Evolutionary conservation across 495 filamentous ascomycete species (phyloP).

Genomic region (Trypethelium eluteriae): DNA sequence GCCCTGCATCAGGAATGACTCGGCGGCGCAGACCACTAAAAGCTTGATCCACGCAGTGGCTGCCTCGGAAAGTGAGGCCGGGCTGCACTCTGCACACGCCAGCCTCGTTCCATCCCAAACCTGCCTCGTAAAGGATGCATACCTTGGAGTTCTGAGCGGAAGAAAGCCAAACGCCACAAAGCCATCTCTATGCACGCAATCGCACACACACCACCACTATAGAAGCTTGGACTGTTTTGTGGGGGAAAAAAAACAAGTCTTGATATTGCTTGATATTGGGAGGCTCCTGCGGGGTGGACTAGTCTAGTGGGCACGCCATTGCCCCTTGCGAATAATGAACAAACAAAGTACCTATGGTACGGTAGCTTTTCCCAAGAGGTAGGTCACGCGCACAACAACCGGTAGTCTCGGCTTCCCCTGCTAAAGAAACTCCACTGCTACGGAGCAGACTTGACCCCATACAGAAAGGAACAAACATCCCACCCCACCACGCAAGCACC

Average conservation of each 20-base stretch:
- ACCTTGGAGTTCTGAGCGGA: not conserved
- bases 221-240: not conserved
- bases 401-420: no score
- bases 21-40: slow-evolving; percentile 14
- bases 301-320: not conserved
- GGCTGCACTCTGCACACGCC: not conserved
- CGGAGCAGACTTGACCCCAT: not conserved
- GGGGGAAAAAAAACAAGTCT: not conserved
- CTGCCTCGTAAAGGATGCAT: not conserved
- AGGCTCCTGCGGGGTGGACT: not conserved
- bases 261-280: not conserved
- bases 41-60: slow-evolving; percentile 7
- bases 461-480: not conserved
- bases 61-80: no score
- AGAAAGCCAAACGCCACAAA: not conserved
- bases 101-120: not conserved
- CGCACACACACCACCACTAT: not conserved
- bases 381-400: no score
- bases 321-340: no score
- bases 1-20: slow-evolving; percentile 14
- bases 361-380: no score
- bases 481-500: not conserved
- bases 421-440: not conserved
- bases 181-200: not conserved
- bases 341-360: no score